phyloP scores from a whole-genome alignment of 192 early-diverging fungal species.

The Chytriomyces sp. region DNA sequence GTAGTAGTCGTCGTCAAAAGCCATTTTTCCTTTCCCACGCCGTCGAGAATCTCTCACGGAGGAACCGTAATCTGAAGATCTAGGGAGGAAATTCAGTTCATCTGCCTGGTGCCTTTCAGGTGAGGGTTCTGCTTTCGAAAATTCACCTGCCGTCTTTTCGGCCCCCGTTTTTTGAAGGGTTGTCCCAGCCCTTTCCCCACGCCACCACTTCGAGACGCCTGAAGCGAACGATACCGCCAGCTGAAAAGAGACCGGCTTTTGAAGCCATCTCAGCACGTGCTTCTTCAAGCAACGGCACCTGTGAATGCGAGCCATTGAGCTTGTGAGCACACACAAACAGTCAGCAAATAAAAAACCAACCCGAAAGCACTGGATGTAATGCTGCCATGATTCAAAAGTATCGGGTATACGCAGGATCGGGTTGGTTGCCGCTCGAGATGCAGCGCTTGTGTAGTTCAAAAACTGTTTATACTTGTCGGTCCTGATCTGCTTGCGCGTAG shows the following conservation, averaged over 20 bases:
- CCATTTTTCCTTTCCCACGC: neutral
- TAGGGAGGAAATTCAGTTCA: neutral
- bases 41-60: neutral
- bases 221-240: neutral
- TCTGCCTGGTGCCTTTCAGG: neutral
- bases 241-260: constrained; percentile 1
- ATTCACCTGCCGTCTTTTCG: neutral
- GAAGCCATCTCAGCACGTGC: constrained; percentile 10
- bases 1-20: neutral
- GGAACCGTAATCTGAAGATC: neutral
- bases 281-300: constrained; percentile 18
- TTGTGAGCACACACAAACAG: neutral
- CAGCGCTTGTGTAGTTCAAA: neutral
- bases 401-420: too few relatives aligned
- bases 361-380: neutral
- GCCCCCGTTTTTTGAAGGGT: neutral
- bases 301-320: neutral
- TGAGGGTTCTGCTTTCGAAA: neutral
- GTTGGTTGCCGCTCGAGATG: neutral
- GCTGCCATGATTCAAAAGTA: too few relatives aligned
- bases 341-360: neutral
- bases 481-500: neutral
- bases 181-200: constrained; percentile 9
- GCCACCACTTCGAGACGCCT: constrained; percentile 3
- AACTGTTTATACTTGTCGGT: neutral